These are phyloP conservation scores for Entoloma clypeatum DNA, from an alignment of 1,284 basidiomycete genomes.

Conservation along the genomic window DNA sequence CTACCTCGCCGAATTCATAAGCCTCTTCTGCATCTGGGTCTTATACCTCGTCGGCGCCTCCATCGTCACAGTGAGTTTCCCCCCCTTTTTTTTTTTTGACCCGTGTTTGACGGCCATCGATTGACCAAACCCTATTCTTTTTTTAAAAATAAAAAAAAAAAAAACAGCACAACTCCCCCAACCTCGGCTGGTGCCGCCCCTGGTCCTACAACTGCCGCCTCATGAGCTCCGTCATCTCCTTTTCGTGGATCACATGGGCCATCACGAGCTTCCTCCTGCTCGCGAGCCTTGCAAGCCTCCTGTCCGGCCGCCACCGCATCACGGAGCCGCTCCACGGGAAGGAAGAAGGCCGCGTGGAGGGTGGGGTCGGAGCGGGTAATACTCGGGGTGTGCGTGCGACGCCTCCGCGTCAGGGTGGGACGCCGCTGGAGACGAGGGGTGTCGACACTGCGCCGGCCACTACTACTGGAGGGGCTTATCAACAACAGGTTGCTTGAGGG, in stretches of 20 bases:
- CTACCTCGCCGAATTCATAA: constrained; percentile 24
- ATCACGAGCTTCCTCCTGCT: constrained; percentile 24
- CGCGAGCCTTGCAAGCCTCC: constrained; percentile 21
- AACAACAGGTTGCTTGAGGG: too few species aligned
- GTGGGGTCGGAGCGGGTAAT: not conserved
- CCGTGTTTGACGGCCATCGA: too few species aligned
- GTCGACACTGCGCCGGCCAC: too few species aligned
- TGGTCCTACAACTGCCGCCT: constrained; percentile 27
- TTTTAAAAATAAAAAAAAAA: too few species aligned
- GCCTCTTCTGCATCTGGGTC: constrained; percentile 30
- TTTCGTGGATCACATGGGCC: constrained; percentile 31
- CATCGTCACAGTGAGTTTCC: constrained; percentile 31
- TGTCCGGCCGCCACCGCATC: constrained; percentile 14
- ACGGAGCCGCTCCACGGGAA: constrained; percentile 8
- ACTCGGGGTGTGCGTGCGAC: not conserved
- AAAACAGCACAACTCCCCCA: constrained; percentile 27
- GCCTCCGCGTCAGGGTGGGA: not conserved
- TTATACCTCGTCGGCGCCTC: constrained; percentile 36
- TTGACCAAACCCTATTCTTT: too few species aligned
- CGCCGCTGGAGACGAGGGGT: too few species aligned
- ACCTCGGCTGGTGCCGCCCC: constrained; percentile 27
- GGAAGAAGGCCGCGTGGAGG: not conserved
- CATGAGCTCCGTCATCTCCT: constrained; percentile 32
- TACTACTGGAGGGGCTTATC: too few species aligned
- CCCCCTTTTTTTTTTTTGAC: not conserved